Evolutionary conservation across 2,329 filamentous ascomycete genomes (phyloP).

Genomic region (Aspergillus sp.): DNA sequence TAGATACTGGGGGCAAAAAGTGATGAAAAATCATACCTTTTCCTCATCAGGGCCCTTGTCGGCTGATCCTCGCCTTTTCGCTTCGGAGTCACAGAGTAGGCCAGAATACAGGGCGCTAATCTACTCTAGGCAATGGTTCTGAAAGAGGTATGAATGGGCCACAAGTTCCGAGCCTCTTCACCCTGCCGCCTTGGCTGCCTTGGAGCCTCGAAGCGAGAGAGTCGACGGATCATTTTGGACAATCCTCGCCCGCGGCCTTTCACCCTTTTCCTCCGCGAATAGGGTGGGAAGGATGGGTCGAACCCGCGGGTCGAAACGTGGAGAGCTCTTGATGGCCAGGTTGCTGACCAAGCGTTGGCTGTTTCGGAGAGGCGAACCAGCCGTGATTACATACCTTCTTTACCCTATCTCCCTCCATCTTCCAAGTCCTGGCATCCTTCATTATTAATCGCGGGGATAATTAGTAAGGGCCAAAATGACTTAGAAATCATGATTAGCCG

Average conservation of each 20-base stretch:
- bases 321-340: neutral
- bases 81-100: neutral
- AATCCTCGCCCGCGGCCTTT: neutral
- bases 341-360: neutral
- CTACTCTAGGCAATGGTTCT: neutral
- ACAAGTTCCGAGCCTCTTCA: neutral
- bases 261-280: neutral
- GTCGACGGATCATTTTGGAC: neutral
- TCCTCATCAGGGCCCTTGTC: neutral
- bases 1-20: neutral
- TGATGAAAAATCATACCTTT: neutral
- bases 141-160: neutral
- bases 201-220: neutral
- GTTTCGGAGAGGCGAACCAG: neutral
- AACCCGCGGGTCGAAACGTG: neutral
- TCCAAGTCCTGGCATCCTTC: neutral
- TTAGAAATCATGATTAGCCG: neutral
- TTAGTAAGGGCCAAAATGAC: neutral
- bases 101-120: neutral
- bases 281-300: neutral
- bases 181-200: neutral
- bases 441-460: neutral
- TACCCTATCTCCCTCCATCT: neutral
- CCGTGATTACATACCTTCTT: neutral
- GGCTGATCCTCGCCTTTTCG: neutral